Conservation (phyloP, 148 eudicot genomes). For the Cornus controversa region DNA sequence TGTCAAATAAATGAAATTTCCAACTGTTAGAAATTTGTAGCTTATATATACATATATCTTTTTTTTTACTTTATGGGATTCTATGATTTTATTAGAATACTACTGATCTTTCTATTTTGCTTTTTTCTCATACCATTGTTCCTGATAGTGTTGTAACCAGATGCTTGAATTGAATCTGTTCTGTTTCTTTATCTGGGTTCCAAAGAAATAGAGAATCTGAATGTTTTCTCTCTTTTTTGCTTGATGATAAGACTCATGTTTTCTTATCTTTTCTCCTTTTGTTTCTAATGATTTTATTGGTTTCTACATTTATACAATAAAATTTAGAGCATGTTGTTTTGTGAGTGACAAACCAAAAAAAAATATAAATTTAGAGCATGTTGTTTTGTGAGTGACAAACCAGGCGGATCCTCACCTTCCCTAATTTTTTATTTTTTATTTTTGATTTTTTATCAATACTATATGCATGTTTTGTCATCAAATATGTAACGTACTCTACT, state of each 20-base stretch:
- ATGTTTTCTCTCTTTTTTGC: conserved; percentile 15
- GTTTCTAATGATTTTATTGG: neutral
- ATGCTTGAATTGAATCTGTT: conserved; percentile 10
- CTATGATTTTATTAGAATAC: neutral
- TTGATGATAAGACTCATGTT: neutral
- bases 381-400: too few relatives aligned
- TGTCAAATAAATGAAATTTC: too few relatives aligned
- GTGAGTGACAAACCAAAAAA: too few relatives aligned
- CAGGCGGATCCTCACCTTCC: too few relatives aligned
- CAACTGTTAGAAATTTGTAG: too few relatives aligned
- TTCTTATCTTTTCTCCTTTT: conserved; percentile 4
- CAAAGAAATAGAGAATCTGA: conserved; percentile 33
- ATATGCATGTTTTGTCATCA: too few relatives aligned
- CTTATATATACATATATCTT: too few relatives aligned
- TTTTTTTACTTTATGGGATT: neutral
- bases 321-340: too few relatives aligned
- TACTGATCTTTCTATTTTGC: neutral
- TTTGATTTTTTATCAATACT: too few relatives aligned
- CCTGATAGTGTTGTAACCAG: neutral
- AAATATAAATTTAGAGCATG: too few relatives aligned
- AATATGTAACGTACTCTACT: neutral
- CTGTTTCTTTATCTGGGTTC: conserved; percentile 2
- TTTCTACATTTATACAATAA: neutral
- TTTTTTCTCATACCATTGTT: neutral
- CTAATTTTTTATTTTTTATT: too few relatives aligned